These are phyloP conservation scores for Acacia concinna DNA, from an alignment of 331 rosid species.

Conservation along the genomic window DNA sequence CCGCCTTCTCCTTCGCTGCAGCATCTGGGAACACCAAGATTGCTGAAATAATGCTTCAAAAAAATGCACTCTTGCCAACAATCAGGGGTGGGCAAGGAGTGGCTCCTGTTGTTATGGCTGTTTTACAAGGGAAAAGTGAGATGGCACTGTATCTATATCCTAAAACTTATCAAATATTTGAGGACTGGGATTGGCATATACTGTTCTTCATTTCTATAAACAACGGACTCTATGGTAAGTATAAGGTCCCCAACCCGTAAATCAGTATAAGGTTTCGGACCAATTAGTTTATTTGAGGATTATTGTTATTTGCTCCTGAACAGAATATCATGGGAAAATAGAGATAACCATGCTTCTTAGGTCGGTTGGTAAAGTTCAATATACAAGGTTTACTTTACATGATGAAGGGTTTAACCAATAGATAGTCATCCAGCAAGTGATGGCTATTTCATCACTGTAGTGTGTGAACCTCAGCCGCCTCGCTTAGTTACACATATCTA, in stretches of 20 bases:
- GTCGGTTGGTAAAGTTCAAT: not conserved
- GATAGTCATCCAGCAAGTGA: not conserved
- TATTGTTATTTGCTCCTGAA: not conserved
- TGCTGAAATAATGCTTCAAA: constrained; percentile 25
- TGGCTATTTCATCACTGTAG: no score
- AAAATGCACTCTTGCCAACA: constrained; percentile 4
- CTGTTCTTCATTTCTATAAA: constrained; percentile 35
- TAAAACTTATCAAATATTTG: not conserved
- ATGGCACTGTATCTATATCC: constrained; percentile 39
- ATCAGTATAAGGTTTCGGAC: not conserved
- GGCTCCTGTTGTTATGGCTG: constrained; percentile 47
- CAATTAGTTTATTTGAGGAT: not conserved
- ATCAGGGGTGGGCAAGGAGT: constrained; percentile 28
- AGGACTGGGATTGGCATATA: not conserved
- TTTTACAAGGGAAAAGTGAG: constrained; percentile 31
- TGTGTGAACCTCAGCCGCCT: not conserved
- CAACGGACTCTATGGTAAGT: constrained; percentile 48
- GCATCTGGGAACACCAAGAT: constrained; percentile 35
- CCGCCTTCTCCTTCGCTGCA: constrained; percentile 50
- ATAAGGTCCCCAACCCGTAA: not conserved
- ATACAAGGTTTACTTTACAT: not conserved
- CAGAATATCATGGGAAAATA: not conserved
- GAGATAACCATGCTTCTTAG: not conserved
- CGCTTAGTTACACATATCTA: not conserved
- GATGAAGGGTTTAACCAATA: not conserved